Percentiles rank a stretch among this genome's conserved stretches.
phyloP scores from a whole-genome alignment of 768 basidiomycete species.

The Ramaria sp. region DNA sequence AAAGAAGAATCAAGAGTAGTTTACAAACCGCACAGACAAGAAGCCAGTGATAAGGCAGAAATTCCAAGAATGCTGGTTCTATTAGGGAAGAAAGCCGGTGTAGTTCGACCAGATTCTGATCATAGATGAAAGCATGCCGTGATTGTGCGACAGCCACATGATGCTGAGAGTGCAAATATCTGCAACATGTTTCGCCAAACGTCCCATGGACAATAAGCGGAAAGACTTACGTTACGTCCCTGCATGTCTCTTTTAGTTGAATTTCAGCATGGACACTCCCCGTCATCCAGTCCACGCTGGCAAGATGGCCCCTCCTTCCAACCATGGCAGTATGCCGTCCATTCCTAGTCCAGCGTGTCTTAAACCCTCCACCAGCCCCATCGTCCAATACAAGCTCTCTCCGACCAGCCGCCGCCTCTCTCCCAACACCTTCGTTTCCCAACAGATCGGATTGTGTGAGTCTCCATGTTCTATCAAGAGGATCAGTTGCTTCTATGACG shows the following conservation, averaged over 20 bases:
- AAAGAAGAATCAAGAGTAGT: neutral
- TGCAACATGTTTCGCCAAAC: slow-evolving; percentile 19
- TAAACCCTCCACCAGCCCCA: slow-evolving; percentile 54
- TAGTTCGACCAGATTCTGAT: slow-evolving; percentile 85
- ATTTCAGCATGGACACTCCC: slow-evolving; percentile 80
- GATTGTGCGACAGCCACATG: slow-evolving; percentile 94
- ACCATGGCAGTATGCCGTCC: slow-evolving; percentile 81
- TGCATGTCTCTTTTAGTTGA: slow-evolving; percentile 79
- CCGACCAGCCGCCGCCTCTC: slow-evolving; percentile 66
- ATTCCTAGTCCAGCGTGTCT: slow-evolving; percentile 76
- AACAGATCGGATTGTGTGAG: slow-evolving; percentile 72
- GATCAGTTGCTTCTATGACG: slow-evolving; percentile 60
- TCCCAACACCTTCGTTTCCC: slow-evolving; percentile 36
- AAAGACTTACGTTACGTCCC: slow-evolving; percentile 75
- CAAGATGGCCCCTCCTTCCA: slow-evolving; percentile 74
- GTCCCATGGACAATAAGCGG: neutral
- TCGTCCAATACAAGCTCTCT: slow-evolving; percentile 76
- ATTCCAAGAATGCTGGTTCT: slow-evolving; percentile 84
- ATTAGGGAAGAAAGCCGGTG: slow-evolving; percentile 77
- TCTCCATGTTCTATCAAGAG: slow-evolving; percentile 85
- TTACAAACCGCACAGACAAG: slow-evolving; percentile 67
- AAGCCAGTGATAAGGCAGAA: slow-evolving; percentile 93
- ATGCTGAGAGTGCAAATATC: slow-evolving; percentile 87
- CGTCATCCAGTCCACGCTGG: slow-evolving; percentile 89
- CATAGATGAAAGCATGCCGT: slow-evolving; percentile 94